Evolutionary conservation across 2,329 filamentous ascomycete species (phyloP).

Genomic region (Arthrobotrys megalospora): DNA sequence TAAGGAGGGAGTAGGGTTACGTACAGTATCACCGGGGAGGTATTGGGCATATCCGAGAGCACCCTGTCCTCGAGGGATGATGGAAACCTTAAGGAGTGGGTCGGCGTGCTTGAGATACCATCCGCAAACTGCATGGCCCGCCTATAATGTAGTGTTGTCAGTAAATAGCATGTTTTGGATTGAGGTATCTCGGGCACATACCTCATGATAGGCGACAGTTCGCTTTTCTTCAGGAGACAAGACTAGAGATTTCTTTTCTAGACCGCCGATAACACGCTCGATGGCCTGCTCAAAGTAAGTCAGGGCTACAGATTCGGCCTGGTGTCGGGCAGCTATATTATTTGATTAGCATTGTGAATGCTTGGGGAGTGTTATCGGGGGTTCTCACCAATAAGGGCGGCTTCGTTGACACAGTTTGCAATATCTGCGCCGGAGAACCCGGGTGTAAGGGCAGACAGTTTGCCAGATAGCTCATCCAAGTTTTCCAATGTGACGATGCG

Average conservation of each 20-base stretch:
- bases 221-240: constrained; percentile 94
- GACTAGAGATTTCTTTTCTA: constrained; percentile 97
- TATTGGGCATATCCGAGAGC: constrained; percentile 97
- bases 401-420: constrained; percentile 98
- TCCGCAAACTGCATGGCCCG: constrained; percentile 96
- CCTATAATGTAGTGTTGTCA: constrained; percentile 67
- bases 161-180: not conserved
- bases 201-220: constrained; percentile 95
- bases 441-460: constrained; percentile 91
- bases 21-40: constrained; percentile 83
- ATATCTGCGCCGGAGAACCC: constrained; percentile 98
- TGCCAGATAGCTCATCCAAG: constrained; percentile 86
- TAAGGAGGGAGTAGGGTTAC: not conserved
- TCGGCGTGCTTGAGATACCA: constrained; percentile 99
- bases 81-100: constrained; percentile 96
- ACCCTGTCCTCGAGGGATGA: constrained; percentile 95
- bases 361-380: not conserved
- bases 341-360: constrained; percentile 67
- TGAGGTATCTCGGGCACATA: constrained; percentile 26
- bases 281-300: constrained; percentile 96
- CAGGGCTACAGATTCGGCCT: constrained; percentile 86
- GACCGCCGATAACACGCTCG: constrained; percentile 93
- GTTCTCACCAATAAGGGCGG: constrained; percentile 88
- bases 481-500: constrained; percentile 96
- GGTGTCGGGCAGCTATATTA: constrained; percentile 81